Percentiles rank a stretch among this genome's conserved stretches.
phyloP scores from a whole-genome alignment of 768 basidiomycete species.

The Pleurotus tuber-regium region DNA sequence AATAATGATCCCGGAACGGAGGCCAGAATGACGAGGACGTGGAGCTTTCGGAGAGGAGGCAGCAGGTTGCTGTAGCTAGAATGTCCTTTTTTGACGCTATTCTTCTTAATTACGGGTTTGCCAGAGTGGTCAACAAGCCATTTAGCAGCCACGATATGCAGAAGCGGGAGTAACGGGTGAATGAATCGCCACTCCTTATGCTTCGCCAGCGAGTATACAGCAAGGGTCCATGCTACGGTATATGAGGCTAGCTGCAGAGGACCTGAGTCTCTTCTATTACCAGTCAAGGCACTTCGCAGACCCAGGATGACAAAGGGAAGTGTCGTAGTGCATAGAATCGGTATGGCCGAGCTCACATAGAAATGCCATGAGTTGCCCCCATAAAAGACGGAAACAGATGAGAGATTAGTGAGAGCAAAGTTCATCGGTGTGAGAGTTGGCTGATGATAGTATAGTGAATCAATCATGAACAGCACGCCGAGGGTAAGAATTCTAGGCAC shows the following conservation, averaged over 20 bases:
- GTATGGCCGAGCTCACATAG: slow-evolving; percentile 83
- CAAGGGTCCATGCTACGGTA: slow-evolving; percentile 58
- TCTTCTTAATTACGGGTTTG: neutral
- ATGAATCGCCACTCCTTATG: slow-evolving; percentile 99
- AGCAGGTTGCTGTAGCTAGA: neutral
- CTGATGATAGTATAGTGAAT: slow-evolving; percentile 68
- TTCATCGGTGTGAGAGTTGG: slow-evolving; percentile 75
- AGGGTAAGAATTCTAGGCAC: slow-evolving; percentile 24
- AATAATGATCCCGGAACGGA: slow-evolving; percentile 66
- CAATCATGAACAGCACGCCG: slow-evolving; percentile 42
- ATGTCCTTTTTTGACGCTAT: slow-evolving; percentile 2
- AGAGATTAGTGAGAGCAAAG: slow-evolving; percentile 81
- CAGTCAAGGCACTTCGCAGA: slow-evolving; percentile 34
- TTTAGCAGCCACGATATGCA: slow-evolving; percentile 77
- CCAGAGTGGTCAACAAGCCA: slow-evolving; percentile 54
- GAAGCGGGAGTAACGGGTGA: slow-evolving; percentile 83
- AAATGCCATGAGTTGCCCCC: slow-evolving; percentile 86
- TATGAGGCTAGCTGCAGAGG: slow-evolving; percentile 22
- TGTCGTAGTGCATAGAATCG: slow-evolving; percentile 71
- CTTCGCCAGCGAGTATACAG: slow-evolving; percentile 72
- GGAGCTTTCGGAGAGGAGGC: slow-evolving; percentile 31
- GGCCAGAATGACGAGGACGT: slow-evolving; percentile 46
- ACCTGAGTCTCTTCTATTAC: slow-evolving; percentile 20
- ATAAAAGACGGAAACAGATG: slow-evolving; percentile 89
- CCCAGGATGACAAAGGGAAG: slow-evolving; percentile 75